Evolutionary conservation across 163 green algal genomes (phyloP), one percentile per base, ranked within the genome.

Genomic region (Volvox carteri): DNA sequence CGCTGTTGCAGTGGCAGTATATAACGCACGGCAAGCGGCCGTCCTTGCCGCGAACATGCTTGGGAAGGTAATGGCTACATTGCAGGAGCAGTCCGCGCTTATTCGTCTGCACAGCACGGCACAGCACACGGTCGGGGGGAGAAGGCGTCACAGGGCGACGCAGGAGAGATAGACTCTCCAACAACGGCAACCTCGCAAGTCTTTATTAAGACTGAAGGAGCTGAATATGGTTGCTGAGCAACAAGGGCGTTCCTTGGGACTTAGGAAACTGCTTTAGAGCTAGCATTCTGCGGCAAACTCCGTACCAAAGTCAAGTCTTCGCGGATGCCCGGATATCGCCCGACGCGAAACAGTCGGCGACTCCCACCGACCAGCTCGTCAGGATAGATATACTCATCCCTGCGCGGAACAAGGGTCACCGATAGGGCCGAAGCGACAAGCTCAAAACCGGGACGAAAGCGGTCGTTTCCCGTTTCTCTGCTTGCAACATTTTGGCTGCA

Each of bases 1-100:
- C 98, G 85, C 95, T 98, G 94, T 99, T 99, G 92, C 97, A 98
- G 93, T 99, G 97, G 86, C 94, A 97, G 89, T 99, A 99, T 30
- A 99, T 90, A n/a, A 99, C 97, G 62, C 93, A 95, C 2, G 94
- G 94, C 67, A 95, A 87, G 14, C 68, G 81, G 4, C 89, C 88
- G 65, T 95, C 91, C 39, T 68, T 68, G 2, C 88, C 85, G 21
- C 68, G 88, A 6, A 90, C 80, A 44, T 84, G 78, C 44, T 87
- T 46, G 1, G 96, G 94, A 3, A 95, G 77, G 92, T 95, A 97
- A 87, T 98, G 97, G 80, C 93, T 97, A 91, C 92, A 96, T 85
- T 96, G 67, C 54, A 98, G 90, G 87, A 93, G 94, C 90, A 96
- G 78, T 2, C 93, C 95, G 0, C 84, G 77, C 46, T 92, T 94